These are phyloP conservation scores for Dryadomyces quercivorus DNA, from an alignment of 2,329 filamentous ascomycete species.

Conservation along the genomic window DNA sequence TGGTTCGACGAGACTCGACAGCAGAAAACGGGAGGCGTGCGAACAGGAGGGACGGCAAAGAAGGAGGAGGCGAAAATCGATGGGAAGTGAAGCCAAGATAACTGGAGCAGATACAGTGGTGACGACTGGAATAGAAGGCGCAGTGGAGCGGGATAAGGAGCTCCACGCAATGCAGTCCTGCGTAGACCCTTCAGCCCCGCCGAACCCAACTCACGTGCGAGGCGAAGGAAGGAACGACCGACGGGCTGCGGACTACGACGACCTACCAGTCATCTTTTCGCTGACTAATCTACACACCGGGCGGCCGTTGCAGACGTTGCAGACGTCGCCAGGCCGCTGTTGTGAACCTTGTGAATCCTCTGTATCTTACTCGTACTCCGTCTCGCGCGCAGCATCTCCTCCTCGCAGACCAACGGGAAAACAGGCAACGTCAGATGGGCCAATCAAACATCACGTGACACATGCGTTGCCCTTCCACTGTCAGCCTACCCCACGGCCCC, in stretches of 20 bases:
- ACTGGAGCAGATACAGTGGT: background rate
- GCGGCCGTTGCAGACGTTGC: too few species aligned
- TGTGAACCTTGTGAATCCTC: too few species aligned
- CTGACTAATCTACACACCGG: too few species aligned
- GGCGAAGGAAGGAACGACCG: too few species aligned
- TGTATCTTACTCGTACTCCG: too few species aligned
- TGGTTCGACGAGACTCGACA: background rate
- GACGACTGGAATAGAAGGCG: background rate
- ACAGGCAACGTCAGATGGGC: background rate
- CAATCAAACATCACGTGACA: background rate
- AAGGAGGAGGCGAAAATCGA: background rate
- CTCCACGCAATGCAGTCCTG: background rate
- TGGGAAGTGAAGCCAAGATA: background rate
- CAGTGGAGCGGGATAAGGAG: background rate
- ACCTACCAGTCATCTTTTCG: too few species aligned
- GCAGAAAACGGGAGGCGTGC: background rate
- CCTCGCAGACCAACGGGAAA: background rate
- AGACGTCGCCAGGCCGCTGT: too few species aligned
- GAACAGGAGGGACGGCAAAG: background rate
- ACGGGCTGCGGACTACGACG: too few species aligned
- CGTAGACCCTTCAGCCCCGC: background rate
- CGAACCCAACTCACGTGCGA: background rate
- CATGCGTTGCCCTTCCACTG: background rate
- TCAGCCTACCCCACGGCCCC: background rate
- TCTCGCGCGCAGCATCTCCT: too few species aligned